Conservation (phyloP, 164 flowering plant genomes). For the Cinnamomum chago region DNA sequence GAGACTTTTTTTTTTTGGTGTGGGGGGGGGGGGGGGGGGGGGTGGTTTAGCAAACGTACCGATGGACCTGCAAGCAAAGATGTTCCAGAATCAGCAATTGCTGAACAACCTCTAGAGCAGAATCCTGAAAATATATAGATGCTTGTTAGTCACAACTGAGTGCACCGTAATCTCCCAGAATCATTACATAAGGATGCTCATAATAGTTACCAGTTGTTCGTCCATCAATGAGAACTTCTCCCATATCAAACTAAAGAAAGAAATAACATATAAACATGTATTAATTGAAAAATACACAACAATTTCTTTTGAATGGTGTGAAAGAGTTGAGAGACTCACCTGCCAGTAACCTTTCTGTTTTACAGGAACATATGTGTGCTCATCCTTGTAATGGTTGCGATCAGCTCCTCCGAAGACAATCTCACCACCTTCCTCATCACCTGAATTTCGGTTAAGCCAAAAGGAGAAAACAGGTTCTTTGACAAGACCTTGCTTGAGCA, state of each 20-base stretch:
- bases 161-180: neutral
- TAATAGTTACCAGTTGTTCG: conserved; percentile 54
- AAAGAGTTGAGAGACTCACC: conserved; percentile 34
- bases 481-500: conserved; percentile 75
- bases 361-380: conserved; percentile 82
- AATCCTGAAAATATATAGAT: conserved; percentile 38
- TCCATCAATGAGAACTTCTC: conserved; percentile 69
- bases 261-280: too few relatives aligned
- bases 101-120: conserved; percentile 72
- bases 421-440: conserved; percentile 79
- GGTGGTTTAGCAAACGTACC: too few relatives aligned
- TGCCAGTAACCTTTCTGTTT: conserved; percentile 91
- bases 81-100: conserved; percentile 95
- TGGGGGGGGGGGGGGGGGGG: too few relatives aligned
- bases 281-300: neutral
- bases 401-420: conserved; percentile 91
- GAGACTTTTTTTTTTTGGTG: too few relatives aligned
- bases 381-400: conserved; percentile 65
- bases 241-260: conserved; percentile 75
- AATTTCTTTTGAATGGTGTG: neutral
- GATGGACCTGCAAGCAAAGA: conserved; percentile 86
- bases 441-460: conserved; percentile 68
- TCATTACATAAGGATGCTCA: neutral
- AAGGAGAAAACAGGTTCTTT: conserved; percentile 75
- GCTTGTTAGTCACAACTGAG: too few relatives aligned